Conservation (phyloP, 352 stramenopile genomes). For the Phytophthora citricola region DNA sequence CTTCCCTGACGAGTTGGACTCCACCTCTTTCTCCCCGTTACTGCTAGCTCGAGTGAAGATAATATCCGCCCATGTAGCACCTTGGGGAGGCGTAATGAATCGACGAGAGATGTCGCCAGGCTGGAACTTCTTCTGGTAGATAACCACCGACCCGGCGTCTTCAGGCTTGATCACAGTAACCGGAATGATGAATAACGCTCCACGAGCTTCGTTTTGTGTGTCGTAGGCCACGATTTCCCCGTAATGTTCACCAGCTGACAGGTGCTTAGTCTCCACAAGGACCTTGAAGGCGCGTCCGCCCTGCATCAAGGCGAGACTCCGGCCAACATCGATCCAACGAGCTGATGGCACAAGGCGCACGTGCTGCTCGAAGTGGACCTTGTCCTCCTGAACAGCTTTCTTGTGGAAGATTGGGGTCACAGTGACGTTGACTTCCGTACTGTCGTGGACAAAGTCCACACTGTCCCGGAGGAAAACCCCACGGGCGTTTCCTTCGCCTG, state of each 20-base stretch:
- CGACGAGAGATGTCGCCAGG: constrained; percentile 77
- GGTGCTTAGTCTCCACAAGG: constrained; percentile 83
- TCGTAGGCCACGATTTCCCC: constrained; percentile 88
- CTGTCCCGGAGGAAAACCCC: constrained; percentile 88
- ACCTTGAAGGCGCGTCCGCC: constrained; percentile 90
- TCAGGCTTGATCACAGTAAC: constrained; percentile 92
- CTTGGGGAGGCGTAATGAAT: constrained; percentile 81
- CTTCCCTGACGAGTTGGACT: constrained; percentile 74
- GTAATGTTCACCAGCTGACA: constrained; percentile 87
- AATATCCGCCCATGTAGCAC: constrained; percentile 90
- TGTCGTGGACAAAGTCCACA: constrained; percentile 77
- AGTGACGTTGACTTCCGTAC: constrained; percentile 81
- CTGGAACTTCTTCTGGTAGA: constrained; percentile 59
- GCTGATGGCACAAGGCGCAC: constrained; percentile 82
- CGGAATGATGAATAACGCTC: constrained; percentile 90
- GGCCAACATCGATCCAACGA: constrained; percentile 90
- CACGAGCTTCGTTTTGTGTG: constrained; percentile 61
- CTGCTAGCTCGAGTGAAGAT: constrained; percentile 61
- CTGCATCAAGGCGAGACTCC: constrained; percentile 89
- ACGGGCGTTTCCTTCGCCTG: constrained; percentile 52
- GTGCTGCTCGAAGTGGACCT: constrained; percentile 91
- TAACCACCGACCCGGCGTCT: constrained; percentile 36
- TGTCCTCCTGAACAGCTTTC: constrained; percentile 76
- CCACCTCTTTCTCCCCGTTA: constrained; percentile 48
- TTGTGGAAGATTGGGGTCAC: constrained; percentile 92